Evolutionary conservation across 2,329 filamentous ascomycete species (phyloP).

Genomic region (Cryphonectria nitschkei): DNA sequence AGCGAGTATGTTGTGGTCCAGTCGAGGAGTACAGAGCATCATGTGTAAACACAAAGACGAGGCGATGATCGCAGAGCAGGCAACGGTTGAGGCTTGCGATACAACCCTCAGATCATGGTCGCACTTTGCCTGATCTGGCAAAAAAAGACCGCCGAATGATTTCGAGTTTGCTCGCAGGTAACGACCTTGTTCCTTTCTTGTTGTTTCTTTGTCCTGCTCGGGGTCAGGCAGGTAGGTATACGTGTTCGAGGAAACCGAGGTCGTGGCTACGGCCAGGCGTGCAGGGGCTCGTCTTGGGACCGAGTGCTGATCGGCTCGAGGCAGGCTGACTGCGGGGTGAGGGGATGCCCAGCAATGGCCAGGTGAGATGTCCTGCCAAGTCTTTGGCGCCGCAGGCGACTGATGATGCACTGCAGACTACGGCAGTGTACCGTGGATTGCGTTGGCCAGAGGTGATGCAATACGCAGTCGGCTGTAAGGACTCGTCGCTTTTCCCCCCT

Average conservation of each 20-base stretch:
- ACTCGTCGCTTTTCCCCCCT: not conserved
- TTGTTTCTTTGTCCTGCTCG: not conserved
- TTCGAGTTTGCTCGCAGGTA: not conserved
- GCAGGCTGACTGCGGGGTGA: not conserved
- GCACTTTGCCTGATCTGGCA: conserved; percentile 11
- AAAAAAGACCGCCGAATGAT: not conserved
- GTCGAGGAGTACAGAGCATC: conserved; percentile 34
- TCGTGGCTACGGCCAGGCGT: not conserved
- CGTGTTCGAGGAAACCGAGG: not conserved
- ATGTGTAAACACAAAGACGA: conserved; percentile 29
- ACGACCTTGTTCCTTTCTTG: not conserved
- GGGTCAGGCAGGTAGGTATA: conserved; percentile 4
- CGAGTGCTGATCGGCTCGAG: not conserved
- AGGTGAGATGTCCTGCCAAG: conserved; percentile 18
- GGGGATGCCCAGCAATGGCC: not conserved
- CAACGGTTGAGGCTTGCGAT: not conserved
- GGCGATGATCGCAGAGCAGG: not conserved
- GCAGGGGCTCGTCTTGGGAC: not conserved
- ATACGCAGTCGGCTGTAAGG: not conserved
- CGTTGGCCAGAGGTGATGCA: conserved; percentile 20
- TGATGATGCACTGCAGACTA: conserved; percentile 9
- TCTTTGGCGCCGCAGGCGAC: conserved; percentile 23
- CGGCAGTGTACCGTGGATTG: conserved; percentile 14
- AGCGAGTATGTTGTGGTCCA: conserved; percentile 31
- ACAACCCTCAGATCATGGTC: conserved; percentile 33